These are phyloP conservation scores for Bruguiera sexangula DNA, from an alignment of 345 rosid species.

Conservation along the genomic window DNA sequence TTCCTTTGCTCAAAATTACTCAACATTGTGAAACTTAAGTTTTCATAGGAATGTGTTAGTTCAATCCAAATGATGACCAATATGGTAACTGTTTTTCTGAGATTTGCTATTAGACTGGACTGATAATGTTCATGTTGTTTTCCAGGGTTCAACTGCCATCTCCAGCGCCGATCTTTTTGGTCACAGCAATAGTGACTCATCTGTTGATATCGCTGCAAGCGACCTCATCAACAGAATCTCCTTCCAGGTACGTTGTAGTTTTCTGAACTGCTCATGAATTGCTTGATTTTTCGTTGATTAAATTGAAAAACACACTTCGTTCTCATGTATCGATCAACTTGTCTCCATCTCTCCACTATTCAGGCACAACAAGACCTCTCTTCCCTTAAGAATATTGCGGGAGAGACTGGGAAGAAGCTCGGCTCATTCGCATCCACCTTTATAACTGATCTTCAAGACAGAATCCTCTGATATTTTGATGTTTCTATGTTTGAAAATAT, in stretches of 20 bases:
- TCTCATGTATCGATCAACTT: too few species aligned
- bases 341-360: background rate
- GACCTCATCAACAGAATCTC: constrained; percentile 82
- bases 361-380: constrained; percentile 97
- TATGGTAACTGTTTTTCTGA: background rate
- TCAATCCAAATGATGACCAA: background rate
- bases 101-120: background rate
- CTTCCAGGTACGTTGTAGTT: constrained; percentile 58
- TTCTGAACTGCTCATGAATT: background rate
- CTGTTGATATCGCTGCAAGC: constrained; percentile 69
- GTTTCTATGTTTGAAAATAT: background rate
- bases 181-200: constrained; percentile 35
- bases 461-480: constrained; percentile 52
- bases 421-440: constrained; percentile 73
- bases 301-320: background rate
- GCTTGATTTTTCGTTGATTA: background rate
- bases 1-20: too few species aligned
- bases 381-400: constrained; percentile 77
- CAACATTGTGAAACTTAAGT: background rate
- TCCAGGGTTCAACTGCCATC: constrained; percentile 85
- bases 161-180: constrained; percentile 98
- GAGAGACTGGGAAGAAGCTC: constrained; percentile 89
- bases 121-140: background rate
- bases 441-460: constrained; percentile 81
- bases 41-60: background rate